Evolutionary conservation across 495 filamentous ascomycete genomes (phyloP).

Genomic region (Penicillium diatomitis): DNA sequence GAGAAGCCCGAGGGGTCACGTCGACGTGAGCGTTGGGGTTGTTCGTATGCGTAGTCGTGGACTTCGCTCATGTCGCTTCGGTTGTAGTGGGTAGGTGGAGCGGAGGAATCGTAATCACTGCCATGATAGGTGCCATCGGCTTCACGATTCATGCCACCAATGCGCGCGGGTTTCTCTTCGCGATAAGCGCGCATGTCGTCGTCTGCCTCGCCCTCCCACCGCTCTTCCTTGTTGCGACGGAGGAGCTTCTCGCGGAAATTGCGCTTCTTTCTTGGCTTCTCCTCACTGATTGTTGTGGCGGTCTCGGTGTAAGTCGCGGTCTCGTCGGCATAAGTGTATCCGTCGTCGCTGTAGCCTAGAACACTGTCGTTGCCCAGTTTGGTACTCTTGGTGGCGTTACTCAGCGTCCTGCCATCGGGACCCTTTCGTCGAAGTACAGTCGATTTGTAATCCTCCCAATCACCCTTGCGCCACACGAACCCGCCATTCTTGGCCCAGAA

Average conservation of each 20-base stretch:
- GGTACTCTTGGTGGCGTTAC: slow-evolving; percentile 71
- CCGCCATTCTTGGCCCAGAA: slow-evolving; percentile 97
- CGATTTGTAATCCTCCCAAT: slow-evolving; percentile 98
- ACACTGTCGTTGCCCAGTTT: slow-evolving; percentile 71
- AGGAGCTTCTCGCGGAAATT: slow-evolving; percentile 32
- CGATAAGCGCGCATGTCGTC: slow-evolving; percentile 72
- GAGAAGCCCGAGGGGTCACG: slow-evolving; percentile 34
- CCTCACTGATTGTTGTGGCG: slow-evolving; percentile 32
- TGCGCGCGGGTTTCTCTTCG: slow-evolving; percentile 70
- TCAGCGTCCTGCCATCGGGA: slow-evolving; percentile 73
- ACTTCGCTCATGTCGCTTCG: slow-evolving; percentile 45
- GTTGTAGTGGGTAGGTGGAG: slow-evolving; percentile 38
- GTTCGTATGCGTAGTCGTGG: slow-evolving; percentile 36
- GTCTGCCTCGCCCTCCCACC: slow-evolving; percentile 53
- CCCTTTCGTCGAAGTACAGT: slow-evolving; percentile 91
- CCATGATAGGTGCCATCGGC: slow-evolving; percentile 66
- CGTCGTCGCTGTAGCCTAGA: slow-evolving; percentile 53
- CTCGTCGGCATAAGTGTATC: slow-evolving; percentile 41
- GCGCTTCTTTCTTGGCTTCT: slow-evolving; percentile 30
- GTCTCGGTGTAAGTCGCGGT: slow-evolving; percentile 26
- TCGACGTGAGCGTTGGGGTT: slow-evolving; percentile 11
- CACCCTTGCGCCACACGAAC: slow-evolving; percentile 70
- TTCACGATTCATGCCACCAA: slow-evolving; percentile 76
- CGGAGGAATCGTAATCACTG: slow-evolving; percentile 45
- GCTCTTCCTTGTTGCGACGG: slow-evolving; percentile 31